Percentiles rank a stretch among this genome's conserved stretches.
These are phyloP conservation scores for Harringtonia lauricola DNA, from an alignment of 2,329 filamentous ascomycete species.

Conservation along the genomic window DNA sequence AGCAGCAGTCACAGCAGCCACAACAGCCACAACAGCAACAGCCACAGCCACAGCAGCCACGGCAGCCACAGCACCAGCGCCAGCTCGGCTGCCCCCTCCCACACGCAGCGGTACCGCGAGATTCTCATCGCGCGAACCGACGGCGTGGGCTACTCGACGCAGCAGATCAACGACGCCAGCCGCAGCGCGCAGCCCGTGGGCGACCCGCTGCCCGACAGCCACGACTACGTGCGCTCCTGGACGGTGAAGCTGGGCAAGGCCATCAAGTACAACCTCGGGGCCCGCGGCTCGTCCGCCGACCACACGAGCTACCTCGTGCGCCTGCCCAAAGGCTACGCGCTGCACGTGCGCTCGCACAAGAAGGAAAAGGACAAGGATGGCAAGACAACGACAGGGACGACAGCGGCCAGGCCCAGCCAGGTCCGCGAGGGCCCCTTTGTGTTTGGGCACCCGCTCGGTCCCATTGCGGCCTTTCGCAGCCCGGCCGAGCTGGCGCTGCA, in stretches of 20 bases:
- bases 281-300: neutral
- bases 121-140: conserved; percentile 11
- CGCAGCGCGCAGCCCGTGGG: conserved; percentile 9
- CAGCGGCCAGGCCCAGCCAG: no score
- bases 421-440: conserved; percentile 38
- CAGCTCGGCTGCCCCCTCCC: no score
- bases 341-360: conserved; percentile 11
- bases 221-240: conserved; percentile 12
- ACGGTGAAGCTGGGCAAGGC: conserved; percentile 14
- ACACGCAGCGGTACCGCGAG: conserved; percentile 9
- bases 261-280: conserved; percentile 13
- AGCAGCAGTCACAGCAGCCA: neutral
- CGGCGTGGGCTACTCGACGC: conserved; percentile 11
- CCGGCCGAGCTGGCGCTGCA: conserved; percentile 43
- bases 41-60: neutral
- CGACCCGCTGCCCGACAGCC: conserved; percentile 9
- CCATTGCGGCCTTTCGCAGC: conserved; percentile 28
- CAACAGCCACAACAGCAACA: neutral
- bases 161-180: conserved; percentile 14
- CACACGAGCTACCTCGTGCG: conserved; percentile 11
- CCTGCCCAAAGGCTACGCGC: conserved; percentile 12
- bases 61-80: neutral
- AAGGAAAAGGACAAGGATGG: neutral
- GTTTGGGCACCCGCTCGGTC: conserved; percentile 13
- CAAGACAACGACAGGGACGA: no score